phyloP scores from a whole-genome alignment of 768 basidiomycete species.

The Tricholoma furcatifolium region DNA sequence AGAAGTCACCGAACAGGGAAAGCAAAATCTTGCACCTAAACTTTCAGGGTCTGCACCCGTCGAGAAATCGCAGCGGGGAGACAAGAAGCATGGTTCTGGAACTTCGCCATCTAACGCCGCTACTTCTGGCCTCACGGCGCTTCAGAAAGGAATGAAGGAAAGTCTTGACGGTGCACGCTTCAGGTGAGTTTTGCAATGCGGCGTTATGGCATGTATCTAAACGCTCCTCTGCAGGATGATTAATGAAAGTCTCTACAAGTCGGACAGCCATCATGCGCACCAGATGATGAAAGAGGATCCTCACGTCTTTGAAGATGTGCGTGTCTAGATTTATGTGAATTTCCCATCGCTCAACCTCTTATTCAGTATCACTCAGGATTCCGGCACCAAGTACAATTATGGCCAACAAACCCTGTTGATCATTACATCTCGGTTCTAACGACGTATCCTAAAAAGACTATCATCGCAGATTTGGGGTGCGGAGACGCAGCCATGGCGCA shows the following conservation, averaged over 20 bases:
- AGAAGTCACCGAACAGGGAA: background rate
- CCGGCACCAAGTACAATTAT: constrained; percentile 84
- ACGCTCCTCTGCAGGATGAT: constrained; percentile 57
- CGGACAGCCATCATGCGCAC: constrained; percentile 69
- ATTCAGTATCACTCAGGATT: constrained; percentile 92
- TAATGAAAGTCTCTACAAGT: constrained; percentile 92
- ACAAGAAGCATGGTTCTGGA: background rate
- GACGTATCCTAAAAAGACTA: constrained; percentile 58
- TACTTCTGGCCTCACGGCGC: constrained; percentile 50
- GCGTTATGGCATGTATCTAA: background rate
- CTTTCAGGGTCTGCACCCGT: background rate
- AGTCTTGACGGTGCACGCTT: constrained; percentile 87
- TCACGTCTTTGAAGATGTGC: constrained; percentile 79
- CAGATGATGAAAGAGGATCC: constrained; percentile 85
- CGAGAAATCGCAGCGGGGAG: constrained; percentile 11
- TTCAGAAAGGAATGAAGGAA: constrained; percentile 78
- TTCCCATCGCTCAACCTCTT: background rate
- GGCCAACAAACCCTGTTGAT: constrained; percentile 94
- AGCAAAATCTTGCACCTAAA: background rate
- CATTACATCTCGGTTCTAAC: constrained; percentile 71
- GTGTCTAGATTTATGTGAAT: constrained; percentile 8
- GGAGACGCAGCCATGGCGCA: constrained; percentile 90
- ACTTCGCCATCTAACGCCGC: constrained; percentile 2
- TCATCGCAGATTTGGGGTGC: constrained; percentile 93
- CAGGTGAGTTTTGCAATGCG: constrained; percentile 47